phyloP scores from a whole-genome alignment of 2,329 filamentous ascomycete genomes.

The Talaromyces sp. region DNA sequence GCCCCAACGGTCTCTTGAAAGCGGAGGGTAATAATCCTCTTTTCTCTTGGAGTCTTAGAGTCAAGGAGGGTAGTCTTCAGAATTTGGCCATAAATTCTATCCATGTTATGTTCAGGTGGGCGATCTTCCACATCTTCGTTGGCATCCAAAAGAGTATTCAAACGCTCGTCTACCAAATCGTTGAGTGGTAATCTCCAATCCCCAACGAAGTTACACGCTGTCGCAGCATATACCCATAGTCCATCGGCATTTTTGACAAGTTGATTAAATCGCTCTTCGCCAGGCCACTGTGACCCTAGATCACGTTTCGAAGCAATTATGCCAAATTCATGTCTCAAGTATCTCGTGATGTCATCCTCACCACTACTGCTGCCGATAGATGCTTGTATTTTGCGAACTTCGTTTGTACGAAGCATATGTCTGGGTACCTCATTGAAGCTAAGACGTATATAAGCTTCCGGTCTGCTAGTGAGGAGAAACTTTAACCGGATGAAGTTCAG shows the following conservation, averaged over 20 bases:
- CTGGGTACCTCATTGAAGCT: not conserved
- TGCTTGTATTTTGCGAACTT: not conserved
- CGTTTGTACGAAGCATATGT: not conserved
- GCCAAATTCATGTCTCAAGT: not conserved
- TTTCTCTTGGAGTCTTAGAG: not conserved
- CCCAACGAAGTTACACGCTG: not conserved
- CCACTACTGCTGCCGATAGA: not conserved
- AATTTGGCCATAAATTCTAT: not conserved
- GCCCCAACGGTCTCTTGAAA: not conserved
- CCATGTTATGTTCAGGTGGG: not conserved
- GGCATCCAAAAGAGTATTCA: not conserved
- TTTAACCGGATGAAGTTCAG: constrained; percentile 4
- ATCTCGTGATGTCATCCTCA: not conserved
- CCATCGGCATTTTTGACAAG: not conserved
- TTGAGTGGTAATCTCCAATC: not conserved
- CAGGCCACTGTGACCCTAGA: not conserved
- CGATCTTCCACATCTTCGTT: not conserved
- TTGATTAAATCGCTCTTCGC: not conserved
- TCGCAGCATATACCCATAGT: constrained; percentile 1
- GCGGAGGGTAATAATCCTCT: not conserved
- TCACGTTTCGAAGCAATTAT: not conserved
- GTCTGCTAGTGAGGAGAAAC: constrained; percentile 24
- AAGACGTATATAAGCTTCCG: not conserved
- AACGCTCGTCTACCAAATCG: not conserved
- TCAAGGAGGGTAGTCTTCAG: not conserved